Percentiles rank a stretch among this genome's conserved stretches.
These are phyloP conservation scores for Termitomyces sp. DNA, from an alignment of 1,284 basidiomycete genomes.

Conservation along the genomic window DNA sequence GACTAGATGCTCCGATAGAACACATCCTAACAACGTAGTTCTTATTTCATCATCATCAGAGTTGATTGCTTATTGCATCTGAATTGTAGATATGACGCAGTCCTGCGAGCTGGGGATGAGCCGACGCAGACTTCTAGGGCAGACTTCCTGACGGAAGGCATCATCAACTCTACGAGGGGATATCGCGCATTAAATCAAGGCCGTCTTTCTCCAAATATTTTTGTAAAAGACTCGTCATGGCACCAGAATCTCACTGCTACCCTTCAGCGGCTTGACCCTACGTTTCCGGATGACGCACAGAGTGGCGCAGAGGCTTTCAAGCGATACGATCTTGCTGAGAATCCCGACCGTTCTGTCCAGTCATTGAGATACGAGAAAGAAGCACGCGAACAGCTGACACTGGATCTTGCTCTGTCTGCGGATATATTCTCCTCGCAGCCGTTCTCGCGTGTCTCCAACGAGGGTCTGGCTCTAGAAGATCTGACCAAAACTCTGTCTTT, in stretches of 20 bases:
- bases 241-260: constrained; percentile 42
- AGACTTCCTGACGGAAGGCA: constrained; percentile 51
- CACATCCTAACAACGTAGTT: constrained; percentile 54
- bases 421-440: constrained; percentile 48
- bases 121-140: constrained; percentile 37
- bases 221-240: constrained; percentile 47
- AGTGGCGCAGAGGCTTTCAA: constrained; percentile 33
- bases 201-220: constrained; percentile 35
- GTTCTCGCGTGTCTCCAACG: constrained; percentile 27
- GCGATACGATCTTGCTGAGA: constrained; percentile 37
- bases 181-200: constrained; percentile 47
- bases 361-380: constrained; percentile 44
- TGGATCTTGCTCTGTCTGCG: constrained; percentile 58
- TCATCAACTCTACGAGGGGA: constrained; percentile 44
- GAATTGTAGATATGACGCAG: constrained; percentile 51
- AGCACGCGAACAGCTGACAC: constrained; percentile 53
- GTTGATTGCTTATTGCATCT: constrained; percentile 6
- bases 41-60: not conserved
- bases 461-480: constrained; percentile 37
- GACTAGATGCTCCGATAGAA: constrained; percentile 39
- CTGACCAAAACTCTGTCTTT: constrained; percentile 55
- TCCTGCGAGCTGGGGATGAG: constrained; percentile 47
- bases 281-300: constrained; percentile 29
- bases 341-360: constrained; percentile 30
- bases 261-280: constrained; percentile 36